A percentile compares a stretch with the other conserved stretches of the same genome.
Evolutionary conservation across 2,329 filamentous ascomycete species (phyloP).

Genomic region (Allantophomopsis lycopodina): DNA sequence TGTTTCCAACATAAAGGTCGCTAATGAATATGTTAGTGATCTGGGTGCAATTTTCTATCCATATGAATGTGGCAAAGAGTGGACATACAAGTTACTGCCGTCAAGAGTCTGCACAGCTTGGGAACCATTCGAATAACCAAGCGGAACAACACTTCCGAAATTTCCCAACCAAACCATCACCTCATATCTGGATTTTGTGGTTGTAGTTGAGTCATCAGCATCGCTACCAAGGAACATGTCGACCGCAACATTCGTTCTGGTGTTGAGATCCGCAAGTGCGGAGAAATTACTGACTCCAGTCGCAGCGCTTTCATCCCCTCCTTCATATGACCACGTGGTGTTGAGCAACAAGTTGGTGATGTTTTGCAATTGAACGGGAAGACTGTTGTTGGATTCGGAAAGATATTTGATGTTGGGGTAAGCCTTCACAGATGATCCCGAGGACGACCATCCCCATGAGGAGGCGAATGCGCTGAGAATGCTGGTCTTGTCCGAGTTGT

Average conservation of each 20-base stretch:
- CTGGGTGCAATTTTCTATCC: too few relatives aligned
- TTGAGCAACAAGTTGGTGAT: conserved; percentile 24
- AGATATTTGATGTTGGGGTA: conserved; percentile 34
- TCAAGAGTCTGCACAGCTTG: conserved; percentile 1
- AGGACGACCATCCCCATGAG: background rate
- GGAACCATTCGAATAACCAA: conserved; percentile 19
- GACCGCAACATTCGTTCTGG: conserved; percentile 42
- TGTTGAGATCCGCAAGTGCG: conserved; percentile 18
- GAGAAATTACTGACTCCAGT: conserved; percentile 19
- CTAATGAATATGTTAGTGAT: background rate
- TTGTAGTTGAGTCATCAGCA: conserved; percentile 23
- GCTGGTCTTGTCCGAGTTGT: background rate
- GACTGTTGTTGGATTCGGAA: conserved; percentile 13
- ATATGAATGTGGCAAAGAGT: too few relatives aligned
- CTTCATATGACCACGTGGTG: conserved; percentile 36
- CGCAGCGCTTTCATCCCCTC: conserved; percentile 4
- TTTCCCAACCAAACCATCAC: conserved; percentile 43
- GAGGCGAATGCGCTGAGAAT: background rate
- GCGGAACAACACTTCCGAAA: conserved; percentile 30
- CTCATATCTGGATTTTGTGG: conserved; percentile 27
- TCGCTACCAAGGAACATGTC: conserved; percentile 42
- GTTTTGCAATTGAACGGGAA: conserved; percentile 26
- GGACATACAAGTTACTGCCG: conserved; percentile 4
- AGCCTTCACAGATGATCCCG: background rate
- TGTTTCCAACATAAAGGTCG: background rate